A percentile compares a stretch with the other conserved stretches of the same genome.
Conservation (phyloP, 2,329 filamentous ascomycete genomes). For the Orbilia brochopaga region DNA sequence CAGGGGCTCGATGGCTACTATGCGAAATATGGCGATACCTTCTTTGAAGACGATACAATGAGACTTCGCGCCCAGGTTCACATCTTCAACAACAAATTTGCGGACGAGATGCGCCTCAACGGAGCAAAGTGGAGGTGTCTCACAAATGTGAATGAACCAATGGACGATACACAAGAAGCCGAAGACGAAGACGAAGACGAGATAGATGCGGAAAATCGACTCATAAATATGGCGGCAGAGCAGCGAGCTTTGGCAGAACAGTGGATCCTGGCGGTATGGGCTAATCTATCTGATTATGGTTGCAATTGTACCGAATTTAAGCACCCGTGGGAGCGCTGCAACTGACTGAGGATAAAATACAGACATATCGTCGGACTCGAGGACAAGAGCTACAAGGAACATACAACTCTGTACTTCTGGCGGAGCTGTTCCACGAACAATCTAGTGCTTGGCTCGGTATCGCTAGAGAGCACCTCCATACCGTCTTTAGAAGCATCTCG, state of each 20-base stretch:
- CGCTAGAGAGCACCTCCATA: slow-evolving; percentile 54
- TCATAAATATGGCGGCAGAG: too few relatives aligned
- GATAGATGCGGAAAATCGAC: slow-evolving; percentile 52
- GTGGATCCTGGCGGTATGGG: slow-evolving; percentile 50
- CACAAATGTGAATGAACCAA: background rate
- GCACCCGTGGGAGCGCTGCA: too few relatives aligned
- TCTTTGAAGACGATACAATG: slow-evolving; percentile 5
- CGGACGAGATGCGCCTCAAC: slow-evolving; percentile 51
- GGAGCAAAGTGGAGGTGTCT: slow-evolving; percentile 55
- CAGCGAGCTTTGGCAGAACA: too few relatives aligned
- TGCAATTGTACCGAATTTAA: too few relatives aligned
- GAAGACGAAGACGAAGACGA: slow-evolving; percentile 45
- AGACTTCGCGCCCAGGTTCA: slow-evolving; percentile 56
- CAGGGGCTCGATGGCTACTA: slow-evolving; percentile 57
- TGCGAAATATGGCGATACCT: slow-evolving; percentile 49
- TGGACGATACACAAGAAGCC: background rate
- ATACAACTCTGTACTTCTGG: slow-evolving; percentile 59
- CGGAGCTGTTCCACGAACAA: slow-evolving; percentile 59
- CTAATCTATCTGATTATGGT: background rate
- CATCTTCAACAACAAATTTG: slow-evolving; percentile 55
- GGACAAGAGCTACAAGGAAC: slow-evolving; percentile 58
- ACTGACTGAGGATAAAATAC: too few relatives aligned
- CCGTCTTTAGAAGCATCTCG: slow-evolving; percentile 39
- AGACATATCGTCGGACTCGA: slow-evolving; percentile 52
- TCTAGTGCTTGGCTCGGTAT: slow-evolving; percentile 57